phyloP scores from a whole-genome alignment of 768 basidiomycete genomes.

The Chalciporus chontae region DNA sequence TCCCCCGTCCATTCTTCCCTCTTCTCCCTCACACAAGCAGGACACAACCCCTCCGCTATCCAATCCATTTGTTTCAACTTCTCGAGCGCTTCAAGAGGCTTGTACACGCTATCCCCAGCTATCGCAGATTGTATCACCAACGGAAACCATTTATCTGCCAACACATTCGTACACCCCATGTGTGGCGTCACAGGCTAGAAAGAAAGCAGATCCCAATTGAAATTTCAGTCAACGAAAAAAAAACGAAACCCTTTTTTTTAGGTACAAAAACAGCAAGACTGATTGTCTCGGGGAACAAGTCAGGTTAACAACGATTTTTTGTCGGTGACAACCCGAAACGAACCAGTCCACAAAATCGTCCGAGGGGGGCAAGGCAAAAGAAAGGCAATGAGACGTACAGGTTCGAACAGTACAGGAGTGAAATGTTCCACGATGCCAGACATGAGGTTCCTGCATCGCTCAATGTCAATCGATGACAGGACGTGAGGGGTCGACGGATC shows the following conservation, averaged over 20 bases:
- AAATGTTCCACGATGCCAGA: conserved; percentile 58
- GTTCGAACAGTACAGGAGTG: conserved; percentile 69
- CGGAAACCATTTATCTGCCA: conserved; percentile 71
- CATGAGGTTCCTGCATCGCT: conserved; percentile 50
- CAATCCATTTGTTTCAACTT: conserved; percentile 57
- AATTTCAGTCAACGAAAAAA: too few species aligned
- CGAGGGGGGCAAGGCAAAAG: background rate
- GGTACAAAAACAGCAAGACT: background rate
- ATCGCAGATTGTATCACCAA: conserved; percentile 68
- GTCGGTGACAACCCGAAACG: background rate
- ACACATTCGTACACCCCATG: conserved; percentile 69
- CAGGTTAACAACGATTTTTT: too few species aligned
- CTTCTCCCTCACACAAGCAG: conserved; percentile 55
- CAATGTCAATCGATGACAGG: conserved; percentile 33
- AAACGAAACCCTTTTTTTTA: too few species aligned
- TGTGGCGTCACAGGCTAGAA: conserved; percentile 52
- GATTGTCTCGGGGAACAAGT: background rate
- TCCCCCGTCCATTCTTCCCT: conserved; percentile 63
- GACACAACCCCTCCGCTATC: conserved; percentile 55
- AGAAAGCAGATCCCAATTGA: too few species aligned
- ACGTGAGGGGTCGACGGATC: conserved; percentile 13
- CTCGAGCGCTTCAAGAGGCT: conserved; percentile 69
- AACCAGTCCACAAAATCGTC: background rate
- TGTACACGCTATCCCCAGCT: conserved; percentile 57
- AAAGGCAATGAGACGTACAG: conserved; percentile 29